Evolutionary conservation across 2,329 filamentous ascomycete genomes (phyloP), one percentile per base, ranked within the genome.

Genomic region (Fusarium neocosmosporiellum): DNA sequence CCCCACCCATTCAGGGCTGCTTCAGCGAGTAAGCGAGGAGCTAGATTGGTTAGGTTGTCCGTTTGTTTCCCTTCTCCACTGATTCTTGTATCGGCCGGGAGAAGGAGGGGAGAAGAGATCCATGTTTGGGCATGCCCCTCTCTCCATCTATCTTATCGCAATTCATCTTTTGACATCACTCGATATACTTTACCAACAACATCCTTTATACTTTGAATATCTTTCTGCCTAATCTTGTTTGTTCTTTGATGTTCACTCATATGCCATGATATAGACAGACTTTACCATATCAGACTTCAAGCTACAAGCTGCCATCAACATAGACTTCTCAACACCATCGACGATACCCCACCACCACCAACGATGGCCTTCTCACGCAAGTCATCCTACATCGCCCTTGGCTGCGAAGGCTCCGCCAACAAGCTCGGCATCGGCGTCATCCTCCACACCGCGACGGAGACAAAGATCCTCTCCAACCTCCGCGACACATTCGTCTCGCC

Each of bases 341-440:
- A 37, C 64, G 64, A 37, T 22, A 63, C 60, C 64, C 67, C 69
- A 66, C 57, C 39, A 75, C n/a, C n/a, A n/a, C n/a, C n/a, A n/a
- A n/a, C n/a, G n/a, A n/a, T 75, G 72, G 65, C 70, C 27, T 78
- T 75, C 55, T 79, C 80, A 74, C 65, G 78, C 74, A 78, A 83
- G 78, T 68, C 79, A 69, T 76, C 84, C 65, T 87, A 87, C 78
- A 86, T 90, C 71, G 87, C 88, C 75, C 83, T 91, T 71, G 89
- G 89, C 73, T 89, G 87, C 80, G 96, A 99, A 86, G 96, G 96
- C 82, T 98, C 94, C 65, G 96, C 96, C 83, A 99, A 99, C 88
- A 99, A 99, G 84, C 91, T 99, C 60, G 96, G 96, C 75, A 92
- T 98, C 66, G 96, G 96, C 79, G 87, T 99, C 66, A 98, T 99